Base-by-base conservation (phyloP, 371 early-diverging fungal genomes). In the Rhizomucor pusillus region DNA sequence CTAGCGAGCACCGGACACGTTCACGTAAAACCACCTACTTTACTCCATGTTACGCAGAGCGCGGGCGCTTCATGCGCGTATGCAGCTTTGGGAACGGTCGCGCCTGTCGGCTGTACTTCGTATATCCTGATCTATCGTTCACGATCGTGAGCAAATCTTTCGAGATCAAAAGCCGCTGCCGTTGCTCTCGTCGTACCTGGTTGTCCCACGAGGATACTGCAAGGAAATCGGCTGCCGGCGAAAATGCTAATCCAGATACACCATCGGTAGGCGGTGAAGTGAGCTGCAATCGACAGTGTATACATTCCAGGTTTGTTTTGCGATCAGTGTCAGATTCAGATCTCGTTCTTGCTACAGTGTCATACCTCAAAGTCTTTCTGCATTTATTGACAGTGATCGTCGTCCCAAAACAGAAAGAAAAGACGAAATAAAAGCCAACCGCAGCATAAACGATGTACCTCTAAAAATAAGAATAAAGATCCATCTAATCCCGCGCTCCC, bases 201-300 rank as follows among this genome's bases (percentile, higher is more conserved):
- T 87, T 88, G 70, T 94, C 93, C 94, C 95, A 95, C 1, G 91
- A 90, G 4, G 87, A 75, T 0, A 88, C 92, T 1, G 93, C 88
- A 22, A 95, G 73, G 34, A 78, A 85, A 62, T 95, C 89, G 6
- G 87, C 88, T 44, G 72, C 71, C 1, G 93, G 86, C 24, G 82
- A 82, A 66, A 91, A 94, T n/a, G 78, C 61, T 24, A 95, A 59
- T 22, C 74, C 82, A n/a, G 88, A 88, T 46, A 94, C 79, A 24
- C 86, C 75, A 66, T 95, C 95, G 3, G 71, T 59, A 18, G 90
- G 90, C 25, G 86, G 82, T 41, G 76, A 69, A 18, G 71, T 65
- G 40, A 89, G 75, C 84, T 86, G 63, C 5, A 7, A 35, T n/a
- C n/a, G n/a, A n/a, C n/a, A n/a, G n/a, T n/a, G n/a, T n/a, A n/a